Base-by-base conservation (phyloP, 2,329 filamentous ascomycete genomes). In the Orbilia javanica region DNA sequence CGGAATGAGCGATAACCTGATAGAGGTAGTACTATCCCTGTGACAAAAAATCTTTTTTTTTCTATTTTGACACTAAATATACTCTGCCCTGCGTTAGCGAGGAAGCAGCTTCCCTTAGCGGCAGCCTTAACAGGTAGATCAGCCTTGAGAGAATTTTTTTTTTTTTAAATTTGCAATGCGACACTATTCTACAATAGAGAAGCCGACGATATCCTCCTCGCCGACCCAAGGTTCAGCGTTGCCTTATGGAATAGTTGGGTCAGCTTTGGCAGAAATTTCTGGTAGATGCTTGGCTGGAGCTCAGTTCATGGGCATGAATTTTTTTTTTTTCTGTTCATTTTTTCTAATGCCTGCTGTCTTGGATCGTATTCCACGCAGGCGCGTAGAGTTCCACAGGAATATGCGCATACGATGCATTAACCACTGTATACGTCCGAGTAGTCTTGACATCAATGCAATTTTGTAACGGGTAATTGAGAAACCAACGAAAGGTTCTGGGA, bases 141-240 rank as follows among this genome's bases (percentile, higher is more conserved):
- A 11, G 10, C 22, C 22, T 67, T 29, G 42, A 66, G 31, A 22
- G 50, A 63, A 53, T 62, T 75, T 67, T 50, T 55, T 66, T 52
- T n/a, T n/a, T n/a, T n/a, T n/a, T n/a, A n/a, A n/a, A n/a, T n/a
- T n/a, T 53, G 20, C 36, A 70, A 46, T 48, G 13, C 34, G 15
- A 55, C 10, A 48, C 29, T 62, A 36, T 34, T 8, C 48, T 27
- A 34, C 4, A 64, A 65, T 8, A 57, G 46, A 42, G 27, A 63
- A 62, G 73, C 73, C 73, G 73, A 71, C 52, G 62, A 71, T 77
- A 77, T 71, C 73, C 73, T 77, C 57, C 20, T 71, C 73, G 67
- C 60, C 73, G 73, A 76, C 65, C 72, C 72, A 76, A 77, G 73
- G 73, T 71, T 71, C 67, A 60, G 39, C 20, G 42, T 52, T 48